Conservation (phyloP, 2,329 filamentous ascomycete genomes). For the Aureobasidium lini region DNA sequence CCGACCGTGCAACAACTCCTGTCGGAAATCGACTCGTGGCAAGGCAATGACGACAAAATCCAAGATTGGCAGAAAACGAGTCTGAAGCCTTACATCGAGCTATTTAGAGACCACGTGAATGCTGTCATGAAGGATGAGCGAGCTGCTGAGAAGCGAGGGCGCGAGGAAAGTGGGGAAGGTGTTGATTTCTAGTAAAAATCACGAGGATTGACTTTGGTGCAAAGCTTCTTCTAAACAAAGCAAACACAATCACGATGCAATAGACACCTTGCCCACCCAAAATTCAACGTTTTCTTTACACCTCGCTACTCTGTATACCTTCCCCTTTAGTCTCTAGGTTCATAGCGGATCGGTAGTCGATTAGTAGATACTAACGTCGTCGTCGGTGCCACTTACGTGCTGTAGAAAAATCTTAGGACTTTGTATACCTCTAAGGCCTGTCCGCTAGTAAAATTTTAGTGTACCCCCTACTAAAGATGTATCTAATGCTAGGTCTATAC, state of each 20-base stretch:
- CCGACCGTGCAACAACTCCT: constrained; percentile 80
- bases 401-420: too few relatives aligned
- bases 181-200: constrained; percentile 55
- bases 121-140: constrained; percentile 68
- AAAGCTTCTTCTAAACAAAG: background rate
- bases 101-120: constrained; percentile 75
- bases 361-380: too few relatives aligned
- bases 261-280: too few relatives aligned
- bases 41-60: constrained; percentile 37
- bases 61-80: constrained; percentile 96
- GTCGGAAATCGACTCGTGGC: constrained; percentile 78
- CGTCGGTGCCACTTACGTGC: too few relatives aligned
- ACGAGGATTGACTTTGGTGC: background rate
- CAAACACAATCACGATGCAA: background rate
- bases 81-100: constrained; percentile 84
- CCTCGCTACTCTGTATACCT: too few relatives aligned
- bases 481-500: too few relatives aligned
- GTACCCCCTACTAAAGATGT: too few relatives aligned
- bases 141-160: constrained; percentile 42
- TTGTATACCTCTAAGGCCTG: too few relatives aligned
- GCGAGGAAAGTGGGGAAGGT: constrained; percentile 42
- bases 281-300: too few relatives aligned
- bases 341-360: too few relatives aligned
- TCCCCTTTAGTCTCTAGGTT: too few relatives aligned
- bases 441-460: too few relatives aligned